Evolutionary conservation across 1,284 basidiomycete species (phyloP).

Genomic region (Malassezia obtusa): DNA sequence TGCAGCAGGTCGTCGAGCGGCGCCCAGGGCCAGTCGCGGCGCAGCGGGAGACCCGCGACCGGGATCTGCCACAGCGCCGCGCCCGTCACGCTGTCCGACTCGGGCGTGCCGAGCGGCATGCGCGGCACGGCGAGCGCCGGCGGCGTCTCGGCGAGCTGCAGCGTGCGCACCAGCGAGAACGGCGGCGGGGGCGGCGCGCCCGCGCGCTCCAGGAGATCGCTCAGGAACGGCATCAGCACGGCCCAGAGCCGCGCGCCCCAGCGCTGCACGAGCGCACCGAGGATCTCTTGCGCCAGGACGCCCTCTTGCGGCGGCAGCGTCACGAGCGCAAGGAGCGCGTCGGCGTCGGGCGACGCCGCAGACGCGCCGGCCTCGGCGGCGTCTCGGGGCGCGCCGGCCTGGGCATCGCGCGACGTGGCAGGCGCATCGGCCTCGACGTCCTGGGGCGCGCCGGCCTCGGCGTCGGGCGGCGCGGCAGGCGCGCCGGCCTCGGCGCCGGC

Average conservation of each 20-base stretch:
- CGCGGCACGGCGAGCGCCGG: neutral
- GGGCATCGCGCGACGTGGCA: too few species aligned
- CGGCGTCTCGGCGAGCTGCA: conserved; percentile 10
- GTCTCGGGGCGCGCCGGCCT: too few species aligned
- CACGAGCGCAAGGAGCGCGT: neutral
- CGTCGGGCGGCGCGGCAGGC: too few species aligned
- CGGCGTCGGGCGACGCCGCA: neutral
- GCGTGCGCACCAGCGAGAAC: conserved; percentile 37
- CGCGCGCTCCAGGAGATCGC: conserved; percentile 12
- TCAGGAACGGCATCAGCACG: conserved; percentile 6
- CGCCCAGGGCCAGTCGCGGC: conserved; percentile 62
- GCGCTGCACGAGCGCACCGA: neutral
- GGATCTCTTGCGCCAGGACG: neutral
- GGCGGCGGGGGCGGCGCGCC: conserved; percentile 24
- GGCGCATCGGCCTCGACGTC: too few species aligned
- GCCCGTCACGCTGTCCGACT: conserved; percentile 32
- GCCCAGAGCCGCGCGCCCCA: neutral
- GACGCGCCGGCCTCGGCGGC: too few species aligned
- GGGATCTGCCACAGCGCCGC: conserved; percentile 49
- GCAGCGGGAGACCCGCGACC: conserved; percentile 58
- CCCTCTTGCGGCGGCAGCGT: neutral
- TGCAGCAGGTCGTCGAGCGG: conserved; percentile 69
- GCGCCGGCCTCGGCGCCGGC: too few species aligned
- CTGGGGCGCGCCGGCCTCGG: too few species aligned
- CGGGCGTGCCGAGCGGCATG: conserved; percentile 8